Percentiles rank a stretch among this genome's conserved stretches.
Evolutionary conservation across 2,329 filamentous ascomycete genomes (phyloP).

Genomic region (Hymenoscyphus fraxineus): DNA sequence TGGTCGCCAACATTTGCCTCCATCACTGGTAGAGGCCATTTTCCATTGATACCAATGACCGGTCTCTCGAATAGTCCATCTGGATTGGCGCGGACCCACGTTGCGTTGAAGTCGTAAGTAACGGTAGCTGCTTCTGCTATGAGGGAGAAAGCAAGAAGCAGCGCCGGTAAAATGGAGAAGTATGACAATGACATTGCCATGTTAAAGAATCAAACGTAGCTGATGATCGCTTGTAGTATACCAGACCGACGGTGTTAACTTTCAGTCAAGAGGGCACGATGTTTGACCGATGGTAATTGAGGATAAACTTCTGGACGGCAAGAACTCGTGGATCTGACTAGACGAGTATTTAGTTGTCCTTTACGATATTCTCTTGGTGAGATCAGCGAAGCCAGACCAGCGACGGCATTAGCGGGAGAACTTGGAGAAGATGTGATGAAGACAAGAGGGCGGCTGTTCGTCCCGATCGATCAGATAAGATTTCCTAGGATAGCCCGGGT

Average conservation of each 20-base stretch:
- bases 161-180: slow-evolving; percentile 37
- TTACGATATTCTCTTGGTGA: neutral
- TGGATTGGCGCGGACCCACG: slow-evolving; percentile 69
- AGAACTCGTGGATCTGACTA: slow-evolving; percentile 5
- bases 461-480: neutral
- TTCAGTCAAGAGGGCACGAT: slow-evolving; percentile 1
- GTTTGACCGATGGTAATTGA: slow-evolving; percentile 18
- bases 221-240: neutral
- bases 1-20: slow-evolving; percentile 58
- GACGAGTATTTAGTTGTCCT: slow-evolving; percentile 2
- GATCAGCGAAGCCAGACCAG: neutral
- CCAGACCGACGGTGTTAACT: neutral
- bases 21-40: slow-evolving; percentile 70
- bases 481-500: neutral
- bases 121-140: slow-evolving; percentile 44
- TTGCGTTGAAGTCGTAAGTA: slow-evolving; percentile 63
- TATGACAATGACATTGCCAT: slow-evolving; percentile 45
- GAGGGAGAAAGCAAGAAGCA: slow-evolving; percentile 32
- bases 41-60: slow-evolving; percentile 72
- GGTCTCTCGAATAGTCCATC: slow-evolving; percentile 62
- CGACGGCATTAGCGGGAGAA: neutral
- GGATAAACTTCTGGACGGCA: neutral
- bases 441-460: neutral
- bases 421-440: neutral
- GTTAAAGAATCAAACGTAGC: neutral